These are phyloP conservation scores for Botrytis aclada DNA, from an alignment of 2,329 filamentous ascomycete species.

Conservation along the genomic window DNA sequence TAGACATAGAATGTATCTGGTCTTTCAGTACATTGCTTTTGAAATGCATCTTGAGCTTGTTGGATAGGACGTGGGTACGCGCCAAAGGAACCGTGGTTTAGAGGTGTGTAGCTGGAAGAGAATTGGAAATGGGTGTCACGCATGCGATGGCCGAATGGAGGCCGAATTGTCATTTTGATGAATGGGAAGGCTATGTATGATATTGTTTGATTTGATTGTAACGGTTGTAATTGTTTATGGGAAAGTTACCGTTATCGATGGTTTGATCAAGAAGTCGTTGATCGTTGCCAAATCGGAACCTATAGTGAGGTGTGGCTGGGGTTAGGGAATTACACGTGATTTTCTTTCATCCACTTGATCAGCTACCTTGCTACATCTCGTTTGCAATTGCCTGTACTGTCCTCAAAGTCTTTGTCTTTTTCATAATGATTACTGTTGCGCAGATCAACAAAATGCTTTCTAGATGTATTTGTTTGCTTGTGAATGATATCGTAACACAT, in stretches of 20 bases:
- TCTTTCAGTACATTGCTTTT: conserved; percentile 61
- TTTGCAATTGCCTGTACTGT: too few species aligned
- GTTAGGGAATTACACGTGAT: not conserved
- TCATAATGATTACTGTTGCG: not conserved
- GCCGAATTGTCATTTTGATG: conserved; percentile 3
- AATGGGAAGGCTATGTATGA: not conserved
- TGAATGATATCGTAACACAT: not conserved
- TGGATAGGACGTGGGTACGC: conserved; percentile 64
- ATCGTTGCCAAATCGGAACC: not conserved
- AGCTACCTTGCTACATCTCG: not conserved
- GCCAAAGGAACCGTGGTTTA: conserved; percentile 67
- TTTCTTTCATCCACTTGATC: not conserved
- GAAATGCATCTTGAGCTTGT: conserved; percentile 58
- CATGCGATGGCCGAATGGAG: conserved; percentile 31
- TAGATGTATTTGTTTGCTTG: not conserved
- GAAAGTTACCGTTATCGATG: not conserved
- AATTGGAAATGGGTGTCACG: conserved; percentile 30
- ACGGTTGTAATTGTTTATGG: not conserved
- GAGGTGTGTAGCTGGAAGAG: conserved; percentile 28
- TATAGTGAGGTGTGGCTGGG: not conserved
- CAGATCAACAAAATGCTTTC: not conserved
- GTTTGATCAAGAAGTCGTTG: not conserved
- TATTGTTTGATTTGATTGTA: not conserved
- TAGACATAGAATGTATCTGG: conserved; percentile 77
- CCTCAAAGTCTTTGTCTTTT: not conserved